phyloP scores from a whole-genome alignment of 2,329 filamentous ascomycete genomes.

The Botrytis fabae region DNA sequence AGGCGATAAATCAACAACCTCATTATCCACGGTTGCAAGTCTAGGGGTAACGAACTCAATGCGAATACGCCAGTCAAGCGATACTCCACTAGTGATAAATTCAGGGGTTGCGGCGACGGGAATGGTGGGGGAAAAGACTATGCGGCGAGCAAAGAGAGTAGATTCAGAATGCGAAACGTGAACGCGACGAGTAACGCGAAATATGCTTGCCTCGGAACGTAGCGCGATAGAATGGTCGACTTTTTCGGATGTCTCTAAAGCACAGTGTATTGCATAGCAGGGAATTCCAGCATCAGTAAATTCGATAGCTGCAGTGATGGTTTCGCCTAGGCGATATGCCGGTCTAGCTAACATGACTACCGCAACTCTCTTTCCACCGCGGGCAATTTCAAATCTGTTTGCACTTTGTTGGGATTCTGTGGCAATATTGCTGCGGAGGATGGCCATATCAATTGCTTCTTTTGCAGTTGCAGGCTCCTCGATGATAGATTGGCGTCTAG shows the following conservation, averaged over 20 bases:
- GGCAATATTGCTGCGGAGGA: constrained; percentile 75
- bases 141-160: constrained; percentile 74
- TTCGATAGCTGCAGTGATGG: constrained; percentile 80
- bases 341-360: constrained; percentile 87
- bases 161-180: constrained; percentile 79
- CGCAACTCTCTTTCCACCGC: constrained; percentile 87
- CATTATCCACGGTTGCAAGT: constrained; percentile 42
- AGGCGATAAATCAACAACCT: constrained; percentile 39
- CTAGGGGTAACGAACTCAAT: constrained; percentile 89
- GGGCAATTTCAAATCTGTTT: constrained; percentile 94
- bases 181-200: constrained; percentile 80
- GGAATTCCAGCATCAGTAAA: constrained; percentile 75
- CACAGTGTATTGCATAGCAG: constrained; percentile 81
- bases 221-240: constrained; percentile 79
- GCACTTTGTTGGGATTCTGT: constrained; percentile 71
- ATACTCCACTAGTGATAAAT: constrained; percentile 86
- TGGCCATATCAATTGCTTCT: constrained; percentile 88
- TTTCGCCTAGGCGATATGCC: constrained; percentile 85
- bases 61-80: constrained; percentile 82
- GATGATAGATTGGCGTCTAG: constrained; percentile 55
- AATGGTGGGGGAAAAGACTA: constrained; percentile 81
- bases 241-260: constrained; percentile 83
- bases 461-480: constrained; percentile 66
- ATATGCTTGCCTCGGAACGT: constrained; percentile 80
- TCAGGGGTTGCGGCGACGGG: constrained; percentile 83